These are phyloP conservation scores for Phaseolus coccineus DNA, from an alignment of 331 rosid genomes.

Conservation along the genomic window DNA sequence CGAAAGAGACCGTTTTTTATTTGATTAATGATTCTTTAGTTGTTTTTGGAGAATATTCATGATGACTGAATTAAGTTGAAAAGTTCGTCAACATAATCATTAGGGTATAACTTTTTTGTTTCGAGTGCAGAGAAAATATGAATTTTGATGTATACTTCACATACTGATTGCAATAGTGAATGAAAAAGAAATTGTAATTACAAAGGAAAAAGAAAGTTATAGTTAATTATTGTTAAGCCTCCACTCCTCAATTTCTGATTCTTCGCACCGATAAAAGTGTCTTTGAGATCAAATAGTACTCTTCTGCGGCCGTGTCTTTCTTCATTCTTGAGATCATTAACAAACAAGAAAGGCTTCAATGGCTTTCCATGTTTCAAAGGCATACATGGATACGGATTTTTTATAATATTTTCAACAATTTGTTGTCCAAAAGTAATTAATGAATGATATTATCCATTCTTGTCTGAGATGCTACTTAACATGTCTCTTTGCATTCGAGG, in stretches of 20 bases:
- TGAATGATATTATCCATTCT: background rate
- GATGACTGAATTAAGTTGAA: slow-evolving; percentile 64
- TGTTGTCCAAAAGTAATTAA: background rate
- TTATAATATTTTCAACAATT: background rate
- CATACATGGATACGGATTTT: background rate
- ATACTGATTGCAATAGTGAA: slow-evolving; percentile 45
- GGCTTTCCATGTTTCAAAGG: slow-evolving; percentile 16
- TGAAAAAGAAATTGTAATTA: slow-evolving; percentile 40
- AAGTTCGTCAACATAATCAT: slow-evolving; percentile 67
- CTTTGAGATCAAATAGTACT: slow-evolving; percentile 36
- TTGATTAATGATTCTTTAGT: slow-evolving; percentile 72
- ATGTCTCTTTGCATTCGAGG: background rate
- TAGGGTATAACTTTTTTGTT: slow-evolving; percentile 45
- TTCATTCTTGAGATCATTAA: slow-evolving; percentile 33
- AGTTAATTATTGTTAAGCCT: slow-evolving; percentile 48
- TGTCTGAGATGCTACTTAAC: background rate
- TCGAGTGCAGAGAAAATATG: slow-evolving; percentile 50
- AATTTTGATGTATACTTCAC: slow-evolving; percentile 52
- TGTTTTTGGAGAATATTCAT: slow-evolving; percentile 60
- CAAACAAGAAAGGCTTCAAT: slow-evolving; percentile 29
- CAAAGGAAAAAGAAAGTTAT: background rate
- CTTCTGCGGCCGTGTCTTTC: slow-evolving; percentile 8
- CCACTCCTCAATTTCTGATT: slow-evolving; percentile 44
- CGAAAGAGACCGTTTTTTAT: slow-evolving; percentile 50
- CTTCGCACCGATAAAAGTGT: slow-evolving; percentile 49